These are phyloP conservation scores for Pichia sp. DNA, from an alignment of 1,139 yeast species.

Conservation along the genomic window DNA sequence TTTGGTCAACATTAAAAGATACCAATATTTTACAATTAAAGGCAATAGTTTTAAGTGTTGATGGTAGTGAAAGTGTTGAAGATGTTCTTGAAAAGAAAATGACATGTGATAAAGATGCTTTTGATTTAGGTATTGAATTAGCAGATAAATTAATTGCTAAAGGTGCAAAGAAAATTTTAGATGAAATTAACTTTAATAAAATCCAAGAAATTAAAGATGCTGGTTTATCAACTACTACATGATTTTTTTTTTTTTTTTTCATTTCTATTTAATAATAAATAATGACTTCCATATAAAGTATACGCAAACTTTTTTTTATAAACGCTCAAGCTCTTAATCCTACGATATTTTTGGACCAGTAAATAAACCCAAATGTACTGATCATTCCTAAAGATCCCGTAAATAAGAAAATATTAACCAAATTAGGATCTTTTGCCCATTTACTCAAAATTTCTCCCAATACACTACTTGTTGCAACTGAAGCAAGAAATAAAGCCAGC, in stretches of 20 bases:
- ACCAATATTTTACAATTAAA: conserved; percentile 45
- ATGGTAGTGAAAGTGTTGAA: conserved; percentile 67
- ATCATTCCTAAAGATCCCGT: conserved; percentile 19
- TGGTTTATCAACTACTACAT: conserved; percentile 18
- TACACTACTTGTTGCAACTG: conserved; percentile 56
- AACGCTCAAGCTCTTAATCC: too few relatives aligned
- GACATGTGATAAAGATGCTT: conserved; percentile 56
- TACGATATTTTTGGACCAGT: conserved; percentile 7
- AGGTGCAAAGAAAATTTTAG: conserved; percentile 83
- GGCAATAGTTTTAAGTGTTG: conserved; percentile 80
- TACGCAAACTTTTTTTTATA: too few relatives aligned
- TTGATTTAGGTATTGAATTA: conserved; percentile 58
- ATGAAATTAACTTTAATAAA: conserved; percentile 67
- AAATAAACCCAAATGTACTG: conserved; percentile 6
- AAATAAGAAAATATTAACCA: conserved; percentile 21
- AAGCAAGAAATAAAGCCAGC: conserved; percentile 58
- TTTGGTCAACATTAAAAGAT: conserved; percentile 50
- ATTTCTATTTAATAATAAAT: neutral
- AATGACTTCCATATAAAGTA: too few relatives aligned
- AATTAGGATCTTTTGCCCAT: conserved; percentile 25
- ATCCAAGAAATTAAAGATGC: conserved; percentile 39
- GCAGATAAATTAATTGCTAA: conserved; percentile 61
- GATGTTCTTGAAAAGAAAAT: conserved; percentile 34
- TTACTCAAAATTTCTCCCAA: conserved; percentile 32
- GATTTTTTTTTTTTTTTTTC: neutral